phyloP scores from a whole-genome alignment of 208 protist genomes.

The Strigomonas galati region DNA sequence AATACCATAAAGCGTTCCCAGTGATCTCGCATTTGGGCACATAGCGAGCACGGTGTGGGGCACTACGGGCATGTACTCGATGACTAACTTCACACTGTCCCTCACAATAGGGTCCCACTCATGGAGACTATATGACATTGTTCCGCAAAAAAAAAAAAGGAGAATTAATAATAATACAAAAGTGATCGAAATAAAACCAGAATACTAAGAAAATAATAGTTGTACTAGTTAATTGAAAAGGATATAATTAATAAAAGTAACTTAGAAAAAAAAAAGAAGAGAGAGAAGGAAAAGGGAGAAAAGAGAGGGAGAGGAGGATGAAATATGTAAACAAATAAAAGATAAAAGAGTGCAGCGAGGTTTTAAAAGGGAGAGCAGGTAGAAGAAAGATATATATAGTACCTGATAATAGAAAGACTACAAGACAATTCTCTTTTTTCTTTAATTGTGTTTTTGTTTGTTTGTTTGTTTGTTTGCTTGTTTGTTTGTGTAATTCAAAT shows the following conservation, averaged over 20 bases:
- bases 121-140: not conserved
- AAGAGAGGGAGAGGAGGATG: not conserved
- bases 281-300: not conserved
- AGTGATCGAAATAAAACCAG: not conserved
- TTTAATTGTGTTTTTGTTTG: conserved; percentile 1
- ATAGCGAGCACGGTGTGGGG: no score
- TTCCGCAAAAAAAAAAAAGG: conserved; percentile 7
- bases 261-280: conserved; percentile 1
- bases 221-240: conserved; percentile 1
- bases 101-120: no score
- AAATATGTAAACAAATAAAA: not conserved
- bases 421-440: not conserved
- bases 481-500: no score
- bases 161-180: conserved; percentile 4
- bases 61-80: no score
- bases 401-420: no score
- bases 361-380: no score
- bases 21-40: no score
- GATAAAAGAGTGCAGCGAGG: no score
- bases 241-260: not conserved
- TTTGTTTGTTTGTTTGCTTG: not conserved
- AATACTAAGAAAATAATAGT: not conserved
- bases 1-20: no score
- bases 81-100: no score
- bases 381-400: no score